Percentiles rank a stretch among this genome's conserved stretches.
Evolutionary conservation across 148 eudicot genomes (phyloP).

Genomic region (Fagopyrum homotropicum): DNA sequence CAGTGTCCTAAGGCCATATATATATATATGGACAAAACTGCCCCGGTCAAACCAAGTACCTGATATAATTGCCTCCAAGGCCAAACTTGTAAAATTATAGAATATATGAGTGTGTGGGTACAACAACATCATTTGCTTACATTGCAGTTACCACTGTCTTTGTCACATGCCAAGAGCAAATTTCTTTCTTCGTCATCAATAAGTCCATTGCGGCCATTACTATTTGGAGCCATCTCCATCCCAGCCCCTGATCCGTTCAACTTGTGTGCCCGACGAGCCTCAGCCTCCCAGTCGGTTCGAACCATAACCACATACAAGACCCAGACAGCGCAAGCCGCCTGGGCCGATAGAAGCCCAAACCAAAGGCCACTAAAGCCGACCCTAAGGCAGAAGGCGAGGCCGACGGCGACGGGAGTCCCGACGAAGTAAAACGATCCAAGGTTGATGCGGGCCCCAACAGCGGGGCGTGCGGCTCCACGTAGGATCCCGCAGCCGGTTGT

Average conservation of each 20-base stretch:
- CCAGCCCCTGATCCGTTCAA: constrained; percentile 28
- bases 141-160: background rate
- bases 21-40: too few relatives aligned
- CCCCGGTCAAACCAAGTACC: too few relatives aligned
- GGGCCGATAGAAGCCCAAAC: constrained; percentile 84
- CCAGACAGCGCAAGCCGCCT: constrained; percentile 59
- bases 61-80: too few relatives aligned
- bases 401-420: constrained; percentile 83
- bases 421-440: constrained; percentile 78
- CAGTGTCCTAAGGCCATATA: too few relatives aligned
- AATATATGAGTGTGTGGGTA: too few relatives aligned
- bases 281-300: constrained; percentile 79
- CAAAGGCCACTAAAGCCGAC: constrained; percentile 79
- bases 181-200: constrained; percentile 23
- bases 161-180: background rate
- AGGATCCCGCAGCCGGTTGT: constrained; percentile 94
- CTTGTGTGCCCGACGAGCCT: constrained; percentile 56
- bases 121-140: too few relatives aligned
- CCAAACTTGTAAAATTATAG: too few relatives aligned
- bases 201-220: constrained; percentile 11
- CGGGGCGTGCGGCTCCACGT: constrained; percentile 85
- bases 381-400: constrained; percentile 54
- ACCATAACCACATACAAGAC: constrained; percentile 46
- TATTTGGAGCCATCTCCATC: constrained; percentile 16
- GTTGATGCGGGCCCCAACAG: constrained; percentile 78